These are phyloP conservation scores for Apocynum venetum DNA, from an alignment of 257 asterid genomes.

Conservation along the genomic window DNA sequence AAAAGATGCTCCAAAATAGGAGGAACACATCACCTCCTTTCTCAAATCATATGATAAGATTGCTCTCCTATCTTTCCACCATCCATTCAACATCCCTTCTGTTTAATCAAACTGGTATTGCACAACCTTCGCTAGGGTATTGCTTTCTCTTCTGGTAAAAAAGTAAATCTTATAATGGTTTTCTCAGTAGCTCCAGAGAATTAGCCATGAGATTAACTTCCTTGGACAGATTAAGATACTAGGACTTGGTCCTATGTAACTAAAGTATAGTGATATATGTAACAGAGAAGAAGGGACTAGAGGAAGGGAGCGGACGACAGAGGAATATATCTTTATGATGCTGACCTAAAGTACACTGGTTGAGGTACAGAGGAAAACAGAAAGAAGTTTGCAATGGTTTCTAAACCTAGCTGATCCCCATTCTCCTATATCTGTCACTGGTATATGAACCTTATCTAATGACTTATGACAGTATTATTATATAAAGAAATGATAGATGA, in stretches of 20 bases:
- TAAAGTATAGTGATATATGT: neutral
- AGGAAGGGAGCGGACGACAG: neutral
- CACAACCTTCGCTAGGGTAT: neutral
- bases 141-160: neutral
- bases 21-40: neutral
- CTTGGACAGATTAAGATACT: neutral
- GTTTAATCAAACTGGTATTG: neutral
- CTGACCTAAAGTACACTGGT: neutral
- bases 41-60: neutral
- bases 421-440: neutral
- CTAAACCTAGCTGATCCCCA: no score
- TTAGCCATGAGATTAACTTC: neutral
- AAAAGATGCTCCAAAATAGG: neutral
- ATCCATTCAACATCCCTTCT: neutral
- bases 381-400: no score
- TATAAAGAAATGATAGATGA: neutral
- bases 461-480: no score
- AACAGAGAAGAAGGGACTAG: neutral
- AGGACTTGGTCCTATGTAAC: neutral
- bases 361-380: no score
- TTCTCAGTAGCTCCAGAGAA: neutral
- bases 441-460: neutral
- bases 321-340: neutral
- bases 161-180: neutral
- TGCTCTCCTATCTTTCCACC: neutral